Evolutionary conservation across 441 rosid species (phyloP).

Genomic region (Populus hybrid): DNA sequence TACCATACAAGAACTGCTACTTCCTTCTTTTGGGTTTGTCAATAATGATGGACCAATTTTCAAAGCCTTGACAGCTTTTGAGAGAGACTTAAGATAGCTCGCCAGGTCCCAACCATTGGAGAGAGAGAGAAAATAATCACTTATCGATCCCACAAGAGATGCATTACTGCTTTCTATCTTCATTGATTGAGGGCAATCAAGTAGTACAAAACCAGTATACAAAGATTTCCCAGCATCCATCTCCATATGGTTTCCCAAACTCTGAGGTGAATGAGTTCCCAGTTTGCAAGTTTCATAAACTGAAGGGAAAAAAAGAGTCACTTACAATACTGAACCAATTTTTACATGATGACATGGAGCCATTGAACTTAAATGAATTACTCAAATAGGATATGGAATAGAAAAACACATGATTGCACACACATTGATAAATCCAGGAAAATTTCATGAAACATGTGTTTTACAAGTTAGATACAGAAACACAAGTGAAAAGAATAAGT

Average conservation of each 20-base stretch:
- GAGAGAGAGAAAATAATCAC: slow-evolving; percentile 96
- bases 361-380: not conserved
- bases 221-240: slow-evolving; percentile 66
- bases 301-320: slow-evolving; percentile 25
- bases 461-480: not conserved
- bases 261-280: slow-evolving; percentile 92
- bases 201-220: slow-evolving; percentile 81
- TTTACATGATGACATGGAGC: not conserved
- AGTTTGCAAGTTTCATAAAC: slow-evolving; percentile 97
- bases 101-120: slow-evolving; percentile 99
- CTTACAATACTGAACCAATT: not conserved
- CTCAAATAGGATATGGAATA: not conserved
- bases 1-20: slow-evolving; percentile 74
- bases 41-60: slow-evolving; percentile 64
- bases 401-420: not conserved
- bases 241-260: slow-evolving; percentile 84
- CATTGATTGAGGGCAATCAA: slow-evolving; percentile 99
- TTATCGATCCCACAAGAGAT: slow-evolving; percentile 93
- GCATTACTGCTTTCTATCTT: slow-evolving; percentile 93
- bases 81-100: slow-evolving; percentile 94
- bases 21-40: slow-evolving; percentile 87
- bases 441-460: not conserved
- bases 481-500: slow-evolving; percentile 1
- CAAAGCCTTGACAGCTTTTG: slow-evolving; percentile 81
- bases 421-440: not conserved